phyloP scores from a whole-genome alignment of 805 yeast genomes.

The Brettanomyces custersianus region DNA sequence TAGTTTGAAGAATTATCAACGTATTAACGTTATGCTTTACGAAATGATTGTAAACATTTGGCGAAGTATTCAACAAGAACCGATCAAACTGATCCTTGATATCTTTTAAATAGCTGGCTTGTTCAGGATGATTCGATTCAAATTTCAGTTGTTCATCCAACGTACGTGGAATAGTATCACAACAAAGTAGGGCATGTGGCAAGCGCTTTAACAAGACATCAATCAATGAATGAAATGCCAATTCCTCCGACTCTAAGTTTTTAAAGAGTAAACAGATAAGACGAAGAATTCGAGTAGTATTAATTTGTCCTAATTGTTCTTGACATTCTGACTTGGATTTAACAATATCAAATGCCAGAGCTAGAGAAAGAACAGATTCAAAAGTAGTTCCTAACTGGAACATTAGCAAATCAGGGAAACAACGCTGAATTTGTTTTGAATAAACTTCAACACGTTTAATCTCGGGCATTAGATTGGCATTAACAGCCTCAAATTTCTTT shows the following conservation, averaged over 20 bases:
- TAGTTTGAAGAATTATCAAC: conserved; percentile 32
- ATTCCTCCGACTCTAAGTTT: conserved; percentile 15
- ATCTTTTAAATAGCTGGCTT: conserved; percentile 21
- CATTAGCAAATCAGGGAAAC: conserved; percentile 20
- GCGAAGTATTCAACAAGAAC: conserved; percentile 35
- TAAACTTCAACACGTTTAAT: conserved; percentile 16
- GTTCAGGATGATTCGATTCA: conserved; percentile 2
- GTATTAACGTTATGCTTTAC: conserved; percentile 31
- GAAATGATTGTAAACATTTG: conserved; percentile 43
- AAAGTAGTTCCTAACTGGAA: conserved; percentile 24
- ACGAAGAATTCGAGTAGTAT: conserved; percentile 12
- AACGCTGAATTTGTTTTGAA: conserved; percentile 16
- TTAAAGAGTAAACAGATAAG: conserved; percentile 20
- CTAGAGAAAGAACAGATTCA: conserved; percentile 19
- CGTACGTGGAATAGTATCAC: conserved; percentile 2
- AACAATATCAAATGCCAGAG: conserved; percentile 14
- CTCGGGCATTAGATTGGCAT: conserved; percentile 6
- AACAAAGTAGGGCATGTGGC: conserved; percentile 13
- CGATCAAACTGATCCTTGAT: conserved; percentile 39
- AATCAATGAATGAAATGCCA: conserved; percentile 18
- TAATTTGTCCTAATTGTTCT: conserved; percentile 5
- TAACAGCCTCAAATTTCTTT: conserved; percentile 9
- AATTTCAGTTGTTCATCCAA: conserved; percentile 9
- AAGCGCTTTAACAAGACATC: conserved; percentile 20
- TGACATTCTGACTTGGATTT: conserved; percentile 6